Evolutionary conservation across 805 yeast genomes (phyloP), one percentile per base, ranked within the genome.

Genomic region (Saturnispora zaruensis): DNA sequence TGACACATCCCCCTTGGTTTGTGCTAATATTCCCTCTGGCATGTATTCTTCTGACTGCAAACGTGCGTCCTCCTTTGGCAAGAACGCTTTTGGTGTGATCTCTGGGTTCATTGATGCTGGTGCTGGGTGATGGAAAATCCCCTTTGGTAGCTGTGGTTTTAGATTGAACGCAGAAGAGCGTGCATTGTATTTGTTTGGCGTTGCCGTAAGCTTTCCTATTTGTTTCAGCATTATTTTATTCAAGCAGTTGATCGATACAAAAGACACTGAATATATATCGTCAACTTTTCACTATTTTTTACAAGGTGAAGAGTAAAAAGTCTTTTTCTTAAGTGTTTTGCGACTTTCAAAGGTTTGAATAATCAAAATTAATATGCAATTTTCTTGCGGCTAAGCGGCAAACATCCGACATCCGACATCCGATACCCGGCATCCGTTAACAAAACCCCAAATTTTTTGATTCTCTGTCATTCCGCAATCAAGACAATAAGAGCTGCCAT

Each of bases 151-250:
- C 9, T 48, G 48, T 24, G 69, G 70, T 46, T 59, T 66, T 26
- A 66, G 40, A 47, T 68, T 68, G 57, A 66, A 68, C 6, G 66
- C 71, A 18, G 70, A 65, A 1, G 70, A 65, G 53, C 62, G 67
- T 5, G 64, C 41, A 47, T 66, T 67, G 54, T 59, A 68, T 51
- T 65, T 66, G 52, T 67, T 68, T 20, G 71, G 71, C 3, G 69
- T 66, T 8, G 58, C 50, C 3, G 66, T 57, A n/a, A 66, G 51
- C 45, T 64, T 62, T 25, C 20, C 36, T 8, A 45, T 34, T 24
- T 33, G 38, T 20, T 37, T 40, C n/a, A 37, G 11, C 36, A 45
- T 45, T 16, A 16, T 26, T 45, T n/a, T 43, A 16, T 9, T 3
- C 13, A 32, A 5, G 16, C n/a, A 16, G 26, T 23, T 16, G 16